These are phyloP conservation scores for Tricharina praecox DNA, from an alignment of 495 filamentous ascomycete genomes.

Conservation along the genomic window DNA sequence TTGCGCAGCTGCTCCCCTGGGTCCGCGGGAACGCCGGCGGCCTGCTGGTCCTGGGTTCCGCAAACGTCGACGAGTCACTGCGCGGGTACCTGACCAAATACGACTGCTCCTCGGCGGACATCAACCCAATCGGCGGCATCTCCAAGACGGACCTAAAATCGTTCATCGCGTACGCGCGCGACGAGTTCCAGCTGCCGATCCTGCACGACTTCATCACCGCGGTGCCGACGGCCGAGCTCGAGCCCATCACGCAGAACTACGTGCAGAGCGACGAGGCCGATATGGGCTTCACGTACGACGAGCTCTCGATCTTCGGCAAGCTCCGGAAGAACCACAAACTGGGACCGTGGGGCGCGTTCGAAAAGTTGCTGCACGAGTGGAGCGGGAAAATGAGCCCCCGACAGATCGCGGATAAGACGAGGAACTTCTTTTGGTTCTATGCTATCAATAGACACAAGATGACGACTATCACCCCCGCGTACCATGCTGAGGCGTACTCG, in stretches of 20 bases:
- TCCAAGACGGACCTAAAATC: conserved; percentile 58
- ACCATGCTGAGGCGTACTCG: conserved; percentile 38
- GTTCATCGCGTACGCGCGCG: conserved; percentile 53
- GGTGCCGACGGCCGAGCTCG: conserved; percentile 65
- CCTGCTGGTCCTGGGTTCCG: conserved; percentile 48
- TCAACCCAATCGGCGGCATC: conserved; percentile 58
- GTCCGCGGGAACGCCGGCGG: conserved; percentile 35
- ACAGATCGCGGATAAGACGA: conserved; percentile 29
- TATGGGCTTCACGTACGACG: conserved; percentile 49
- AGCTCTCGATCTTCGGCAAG: conserved; percentile 32
- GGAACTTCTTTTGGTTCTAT: conserved; percentile 54
- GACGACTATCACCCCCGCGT: conserved; percentile 46
- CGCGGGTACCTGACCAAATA: conserved; percentile 63
- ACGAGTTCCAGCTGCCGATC: conserved; percentile 50
- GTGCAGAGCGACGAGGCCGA: conserved; percentile 58
- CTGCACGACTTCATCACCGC: conserved; percentile 59
- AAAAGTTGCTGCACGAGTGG: conserved; percentile 55
- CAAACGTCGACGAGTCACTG: conserved; percentile 39
- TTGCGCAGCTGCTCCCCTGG: conserved; percentile 49
- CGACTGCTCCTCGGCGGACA: conserved; percentile 43
- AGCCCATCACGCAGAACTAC: conserved; percentile 55
- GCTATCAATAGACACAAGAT: conserved; percentile 47
- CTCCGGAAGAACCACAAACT: conserved; percentile 56
- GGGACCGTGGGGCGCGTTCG: conserved; percentile 55
- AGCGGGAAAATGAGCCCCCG: conserved; percentile 31